Base-by-base conservation (phyloP, 148 eudicot species). In the Polygonum maritimum region DNA sequence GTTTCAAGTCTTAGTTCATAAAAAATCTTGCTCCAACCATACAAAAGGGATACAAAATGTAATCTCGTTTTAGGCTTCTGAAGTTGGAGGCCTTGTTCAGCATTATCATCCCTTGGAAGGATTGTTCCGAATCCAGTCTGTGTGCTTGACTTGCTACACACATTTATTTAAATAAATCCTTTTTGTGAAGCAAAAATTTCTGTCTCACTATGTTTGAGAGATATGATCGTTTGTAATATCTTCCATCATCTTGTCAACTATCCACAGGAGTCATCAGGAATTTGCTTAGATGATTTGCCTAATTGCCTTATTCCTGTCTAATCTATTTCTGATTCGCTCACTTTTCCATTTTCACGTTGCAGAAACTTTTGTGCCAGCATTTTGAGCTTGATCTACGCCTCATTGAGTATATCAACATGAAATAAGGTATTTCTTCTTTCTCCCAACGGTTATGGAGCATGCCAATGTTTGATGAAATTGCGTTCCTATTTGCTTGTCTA, bases 371-470 rank as follows among this genome's bases (percentile, higher is more conserved):
- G 58, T 86, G 93, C 73, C 87, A 79, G 78, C 88, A 87, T 81
- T 94, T 94, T 81, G 97, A 89, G 87, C 98, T 94, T 79, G 98
- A 94, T 78, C 83, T 85, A 58, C 86, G 79, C 73, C 93, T 94
- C 22, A 85, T 94, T 67, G 91, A 88, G 51, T 91, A 91, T 81
- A 89, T 91, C 44, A 90, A 87, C 55, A 81, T 80, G 48, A 89
- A 86, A 91, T 91, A 88, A 87, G 82, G 77, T 38, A 75, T 39
- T n/a, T n/a, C 33, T 39, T 39, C 18, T 40, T 31, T 38, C 22
- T 2, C 26, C 26, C n/a, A 10, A 48, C 0, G 11, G 12, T 33
- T n/a, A 52, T 18, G 16, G 36, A 35, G 65, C 39, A 26, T 26
- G 16, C 49, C 14, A 13, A 49, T 16, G 15, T 22, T 16, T 44